These are phyloP conservation scores for Tanozyma kutaoensis DNA, from an alignment of 805 yeast species.

Conservation along the genomic window DNA sequence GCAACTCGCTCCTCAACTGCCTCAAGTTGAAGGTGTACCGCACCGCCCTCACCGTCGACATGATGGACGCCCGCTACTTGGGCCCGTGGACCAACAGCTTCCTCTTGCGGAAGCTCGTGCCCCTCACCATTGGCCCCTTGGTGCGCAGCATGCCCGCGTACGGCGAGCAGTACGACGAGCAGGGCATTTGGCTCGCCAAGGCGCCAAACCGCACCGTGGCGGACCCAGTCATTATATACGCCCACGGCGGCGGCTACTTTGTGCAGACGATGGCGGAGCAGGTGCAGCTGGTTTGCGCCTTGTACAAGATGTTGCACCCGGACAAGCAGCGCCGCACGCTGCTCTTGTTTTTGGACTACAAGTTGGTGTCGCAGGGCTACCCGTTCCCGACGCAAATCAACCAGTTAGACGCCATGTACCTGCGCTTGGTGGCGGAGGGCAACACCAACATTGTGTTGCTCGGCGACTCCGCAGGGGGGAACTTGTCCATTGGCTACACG, in stretches of 20 bases:
- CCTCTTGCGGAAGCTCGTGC: constrained; percentile 4
- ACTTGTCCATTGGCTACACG: constrained; percentile 20
- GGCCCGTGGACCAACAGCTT: constrained; percentile 6
- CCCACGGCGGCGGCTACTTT: constrained; percentile 29
- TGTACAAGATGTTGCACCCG: constrained; percentile 10
- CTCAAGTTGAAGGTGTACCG: constrained; percentile 5
- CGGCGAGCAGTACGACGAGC: constrained; percentile 17
- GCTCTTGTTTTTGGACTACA: constrained; percentile 17
- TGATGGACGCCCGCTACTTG: constrained; percentile 4
- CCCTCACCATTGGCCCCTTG: constrained; percentile 2
- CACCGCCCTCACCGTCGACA: constrained; percentile 4
- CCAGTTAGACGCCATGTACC: constrained; percentile 15
- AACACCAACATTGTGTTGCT: constrained; percentile 16
- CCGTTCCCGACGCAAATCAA: constrained; percentile 19
- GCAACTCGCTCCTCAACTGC: constrained; percentile 3
- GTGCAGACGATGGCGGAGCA: constrained; percentile 9
- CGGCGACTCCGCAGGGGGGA: constrained; percentile 33
- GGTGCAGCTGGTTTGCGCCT: neutral
- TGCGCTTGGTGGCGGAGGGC: constrained; percentile 9
- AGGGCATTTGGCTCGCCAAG: constrained; percentile 21
- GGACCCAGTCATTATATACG: constrained; percentile 19
- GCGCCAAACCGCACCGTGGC: constrained; percentile 9
- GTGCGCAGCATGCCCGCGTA: constrained; percentile 10
- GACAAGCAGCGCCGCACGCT: constrained; percentile 10
- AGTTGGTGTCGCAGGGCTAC: constrained; percentile 15